Evolutionary conservation across 2,329 filamentous ascomycete genomes (phyloP), one percentile per base, ranked within the genome.

Genomic region (Orbilia brochopaga): DNA sequence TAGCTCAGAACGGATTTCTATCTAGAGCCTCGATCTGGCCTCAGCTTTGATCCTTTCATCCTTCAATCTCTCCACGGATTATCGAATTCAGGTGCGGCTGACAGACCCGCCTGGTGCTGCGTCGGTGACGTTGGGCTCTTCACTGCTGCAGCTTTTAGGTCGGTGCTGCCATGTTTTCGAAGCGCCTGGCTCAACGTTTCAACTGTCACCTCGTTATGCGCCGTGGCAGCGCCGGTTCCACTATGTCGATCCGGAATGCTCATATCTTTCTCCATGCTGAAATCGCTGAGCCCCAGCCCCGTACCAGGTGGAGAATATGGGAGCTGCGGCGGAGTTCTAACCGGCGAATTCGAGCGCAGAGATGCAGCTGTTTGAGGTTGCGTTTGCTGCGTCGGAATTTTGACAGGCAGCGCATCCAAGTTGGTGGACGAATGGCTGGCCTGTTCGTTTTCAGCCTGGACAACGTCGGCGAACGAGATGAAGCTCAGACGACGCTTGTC

Each of bases 401-500:
- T 57, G 57, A 64, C 42, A 46, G 65, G 66, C 7, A 73, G 66
- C 1, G 73, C 59, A 11, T 73, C 69, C 10, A 69, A 61, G 15
- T 69, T 74, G 7, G 69, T 80, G 17, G 83, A 81, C 35, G 83
- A 81, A 73, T 84, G 81, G 67, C 87, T 85, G 30, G 86, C 86
- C 76, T 93, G 90, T 79, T 94, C 90, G 37, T 73, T 53, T 24
- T 73, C 69, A 35, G 88, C 85, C 78, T 96, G 91, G 44, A 97
- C 91, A 8, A 97, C 91, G 77, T 97, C 93, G 73, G 93, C 92
- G 80, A 97, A 97, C 6, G 92, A 96, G 78, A 97, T 96, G 81
- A 97, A 97, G 79, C 90, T 94, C 73, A 97, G 81, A 21, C 93
- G 87, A 51, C 91, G 88, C 17, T 75, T 76, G 44, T 76, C 75